These are phyloP conservation scores for Rubroboletus pulcherrimus DNA, from an alignment of 768 basidiomycete species.

Conservation along the genomic window DNA sequence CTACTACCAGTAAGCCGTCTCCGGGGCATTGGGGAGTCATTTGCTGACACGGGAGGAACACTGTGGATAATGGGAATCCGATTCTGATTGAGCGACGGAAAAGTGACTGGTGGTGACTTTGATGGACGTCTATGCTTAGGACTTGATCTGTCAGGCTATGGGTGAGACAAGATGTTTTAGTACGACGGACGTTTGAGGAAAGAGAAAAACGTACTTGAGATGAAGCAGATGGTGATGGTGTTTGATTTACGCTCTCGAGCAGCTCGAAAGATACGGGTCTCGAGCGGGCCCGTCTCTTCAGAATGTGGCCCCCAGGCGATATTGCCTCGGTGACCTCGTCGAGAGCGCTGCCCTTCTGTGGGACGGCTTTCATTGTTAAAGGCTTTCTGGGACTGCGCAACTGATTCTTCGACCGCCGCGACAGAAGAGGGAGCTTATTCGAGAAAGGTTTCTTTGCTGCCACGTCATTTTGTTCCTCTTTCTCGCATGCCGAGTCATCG, in stretches of 20 bases:
- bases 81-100: slow-evolving; percentile 39
- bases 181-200: not conserved
- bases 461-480: slow-evolving; percentile 38
- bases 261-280: slow-evolving; percentile 68
- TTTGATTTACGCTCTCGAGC: slow-evolving; percentile 46
- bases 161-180: not conserved
- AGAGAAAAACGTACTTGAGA: slow-evolving; percentile 17
- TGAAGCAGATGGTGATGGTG: slow-evolving; percentile 40
- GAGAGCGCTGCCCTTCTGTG: slow-evolving; percentile 40
- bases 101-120: slow-evolving; percentile 23
- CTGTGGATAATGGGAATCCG: slow-evolving; percentile 36
- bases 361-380: slow-evolving; percentile 19
- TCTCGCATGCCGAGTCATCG: slow-evolving; percentile 53
- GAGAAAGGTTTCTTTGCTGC: slow-evolving; percentile 34
- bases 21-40: slow-evolving; percentile 51
- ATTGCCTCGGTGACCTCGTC: slow-evolving; percentile 66
- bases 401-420: slow-evolving; percentile 28
- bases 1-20: slow-evolving; percentile 46
- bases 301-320: slow-evolving; percentile 74
- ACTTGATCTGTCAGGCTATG: slow-evolving; percentile 17
- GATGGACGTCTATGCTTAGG: slow-evolving; percentile 6
- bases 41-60: slow-evolving; percentile 44
- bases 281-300: slow-evolving; percentile 70
- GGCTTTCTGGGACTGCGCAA: slow-evolving; percentile 30
- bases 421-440: slow-evolving; percentile 17